Conservation (phyloP, 2,329 filamentous ascomycete species). For the Metarhizium robertsii region DNA sequence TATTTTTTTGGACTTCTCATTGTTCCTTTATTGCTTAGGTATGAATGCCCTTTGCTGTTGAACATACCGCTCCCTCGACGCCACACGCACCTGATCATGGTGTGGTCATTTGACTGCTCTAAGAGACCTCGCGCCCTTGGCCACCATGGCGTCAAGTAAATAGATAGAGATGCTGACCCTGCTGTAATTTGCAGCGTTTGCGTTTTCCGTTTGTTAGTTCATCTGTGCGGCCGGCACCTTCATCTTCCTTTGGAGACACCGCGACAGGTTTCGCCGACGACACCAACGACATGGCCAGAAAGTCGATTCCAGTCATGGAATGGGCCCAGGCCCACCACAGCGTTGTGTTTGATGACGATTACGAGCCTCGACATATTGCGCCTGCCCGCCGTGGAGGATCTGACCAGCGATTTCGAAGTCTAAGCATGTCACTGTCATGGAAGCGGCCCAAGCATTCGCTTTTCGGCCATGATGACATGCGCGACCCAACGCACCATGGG, state of each 20-base stretch:
- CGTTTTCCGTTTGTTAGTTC: background rate
- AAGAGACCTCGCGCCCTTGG: background rate
- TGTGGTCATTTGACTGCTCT: background rate
- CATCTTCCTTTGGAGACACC: background rate
- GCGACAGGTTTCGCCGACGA: background rate
- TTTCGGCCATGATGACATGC: slow-evolving; percentile 24
- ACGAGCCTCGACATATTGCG: slow-evolving; percentile 3
- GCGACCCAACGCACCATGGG: slow-evolving; percentile 17
- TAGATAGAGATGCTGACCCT: background rate
- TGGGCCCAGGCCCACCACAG: slow-evolving; percentile 2
- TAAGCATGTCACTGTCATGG: slow-evolving; percentile 42
- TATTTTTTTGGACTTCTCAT: background rate
- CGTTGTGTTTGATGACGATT: slow-evolving; percentile 1
- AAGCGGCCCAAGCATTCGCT: slow-evolving; percentile 36
- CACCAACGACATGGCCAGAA: slow-evolving; percentile 1
- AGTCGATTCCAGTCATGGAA: slow-evolving; percentile 7
- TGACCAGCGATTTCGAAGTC: slow-evolving; percentile 34
- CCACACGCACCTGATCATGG: background rate
- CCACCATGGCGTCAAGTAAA: background rate
- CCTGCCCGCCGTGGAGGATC: slow-evolving; percentile 6
- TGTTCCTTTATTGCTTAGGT: background rate
- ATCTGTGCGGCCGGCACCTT: background rate
- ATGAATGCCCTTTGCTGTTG: background rate
- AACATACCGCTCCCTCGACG: background rate
- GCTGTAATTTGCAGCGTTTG: background rate